Evolutionary conservation across 495 filamentous ascomycete genomes (phyloP), one percentile per base, ranked within the genome.

Genomic region (Penicillium coffeae): DNA sequence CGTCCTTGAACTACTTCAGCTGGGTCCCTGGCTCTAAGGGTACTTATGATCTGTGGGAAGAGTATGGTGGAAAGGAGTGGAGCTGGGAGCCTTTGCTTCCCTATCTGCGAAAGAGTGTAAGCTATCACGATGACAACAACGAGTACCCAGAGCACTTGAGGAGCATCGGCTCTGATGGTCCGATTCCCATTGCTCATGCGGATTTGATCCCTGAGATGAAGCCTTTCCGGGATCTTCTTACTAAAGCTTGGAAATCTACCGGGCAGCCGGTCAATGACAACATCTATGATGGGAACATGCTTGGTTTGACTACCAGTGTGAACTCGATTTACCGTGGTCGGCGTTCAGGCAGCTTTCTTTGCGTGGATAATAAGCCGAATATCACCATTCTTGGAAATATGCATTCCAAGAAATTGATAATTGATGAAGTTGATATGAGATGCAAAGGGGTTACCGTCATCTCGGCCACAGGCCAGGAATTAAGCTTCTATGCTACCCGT

Each of bases 41-140:
- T 9, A 80, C 81, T 27, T 82, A 78, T 50, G 79, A 84, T 60
- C 69, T 69, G 35, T 85, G 82, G 81, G 69, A 71, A 38, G 68
- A 71, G 13, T 68, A 80, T 16, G 80, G 80, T 6, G 77, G 77
- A 18, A 48, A 58, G 2, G 78, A 78, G 1, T 85, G 81, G 82
- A 74, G 68, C 27, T 83, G 80, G 79, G 68, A 82, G 5, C 62
- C 56, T 14, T 57, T 63, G 27, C 64, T 74, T 14, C 65, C 71
- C 13, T 83, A 80, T 39, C 65, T 82, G 12, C 70, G 76, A 52
- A 82, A 82, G 63, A 68, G 71, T 16, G 77, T 71, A 0, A 78
- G 71, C n/a, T 82, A 81, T 53, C 74, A 80, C 44, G 75, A 82
- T 20, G 77, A 81, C 51, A 62, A 69, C 2, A 56, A 63, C 20